These are phyloP conservation scores for Colletotrichum sp. DNA, from an alignment of 2,329 filamentous ascomycete species.

Conservation along the genomic window DNA sequence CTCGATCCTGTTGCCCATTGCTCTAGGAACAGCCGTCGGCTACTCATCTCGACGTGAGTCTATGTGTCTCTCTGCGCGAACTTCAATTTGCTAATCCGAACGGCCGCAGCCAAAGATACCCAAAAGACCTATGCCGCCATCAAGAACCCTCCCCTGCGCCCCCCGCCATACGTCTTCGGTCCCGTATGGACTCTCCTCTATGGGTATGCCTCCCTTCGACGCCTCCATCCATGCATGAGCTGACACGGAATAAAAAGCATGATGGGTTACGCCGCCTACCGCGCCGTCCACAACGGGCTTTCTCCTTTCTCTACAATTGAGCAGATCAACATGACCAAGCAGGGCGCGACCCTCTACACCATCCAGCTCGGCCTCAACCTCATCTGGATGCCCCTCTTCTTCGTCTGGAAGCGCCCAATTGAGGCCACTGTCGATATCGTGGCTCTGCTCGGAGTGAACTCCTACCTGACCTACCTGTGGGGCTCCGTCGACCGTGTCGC, in stretches of 20 bases:
- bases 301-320: constrained; percentile 58
- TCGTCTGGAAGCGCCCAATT: constrained; percentile 74
- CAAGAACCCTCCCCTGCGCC: constrained; percentile 70
- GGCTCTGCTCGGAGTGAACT: constrained; percentile 72
- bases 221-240: background rate
- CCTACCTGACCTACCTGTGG: constrained; percentile 79
- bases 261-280: constrained; percentile 91
- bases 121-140: constrained; percentile 68
- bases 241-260: constrained; percentile 39
- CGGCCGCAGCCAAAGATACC: constrained; percentile 54
- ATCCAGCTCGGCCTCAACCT: constrained; percentile 86
- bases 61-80: background rate
- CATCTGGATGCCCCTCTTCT: constrained; percentile 93
- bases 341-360: constrained; percentile 81
- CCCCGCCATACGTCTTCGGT: constrained; percentile 66
- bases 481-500: constrained; percentile 74
- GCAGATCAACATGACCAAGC: constrained; percentile 64
- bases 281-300: constrained; percentile 70
- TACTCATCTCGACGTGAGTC: constrained; percentile 68
- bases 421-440: constrained; percentile 79
- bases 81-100: background rate
- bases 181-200: constrained; percentile 73
- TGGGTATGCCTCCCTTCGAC: constrained; percentile 38
- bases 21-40: constrained; percentile 75
- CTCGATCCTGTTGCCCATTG: constrained; percentile 78